phyloP scores from a whole-genome alignment of 2,329 filamentous ascomycete genomes.

The Pseudohalonectria lignicola region DNA sequence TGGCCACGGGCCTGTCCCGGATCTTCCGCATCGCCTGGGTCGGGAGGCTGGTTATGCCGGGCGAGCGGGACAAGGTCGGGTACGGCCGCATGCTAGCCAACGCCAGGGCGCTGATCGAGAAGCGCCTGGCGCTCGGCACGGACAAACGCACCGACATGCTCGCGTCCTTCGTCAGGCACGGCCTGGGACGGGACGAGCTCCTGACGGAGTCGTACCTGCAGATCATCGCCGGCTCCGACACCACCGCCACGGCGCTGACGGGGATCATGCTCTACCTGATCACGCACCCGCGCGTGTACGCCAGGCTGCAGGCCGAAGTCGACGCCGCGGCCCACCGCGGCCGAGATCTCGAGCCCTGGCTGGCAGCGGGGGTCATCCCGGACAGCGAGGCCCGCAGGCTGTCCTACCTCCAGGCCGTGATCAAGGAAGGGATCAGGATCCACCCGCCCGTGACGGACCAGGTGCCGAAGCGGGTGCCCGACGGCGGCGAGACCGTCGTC shows the following conservation, averaged over 20 bases:
- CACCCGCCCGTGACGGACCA: conserved; percentile 16
- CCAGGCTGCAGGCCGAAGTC: conserved; percentile 8
- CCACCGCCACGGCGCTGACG: conserved; percentile 35
- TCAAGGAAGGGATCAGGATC: conserved; percentile 26
- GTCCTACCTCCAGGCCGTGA: conserved; percentile 24
- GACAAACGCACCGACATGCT: conserved; percentile 3
- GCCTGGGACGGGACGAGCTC: conserved; percentile 1
- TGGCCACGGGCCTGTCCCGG: neutral
- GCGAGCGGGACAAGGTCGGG: conserved; percentile 1
- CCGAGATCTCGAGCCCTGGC: neutral
- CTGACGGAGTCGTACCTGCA: neutral
- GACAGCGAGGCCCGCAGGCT: conserved; percentile 9
- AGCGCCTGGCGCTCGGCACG: neutral
- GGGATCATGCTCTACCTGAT: conserved; percentile 17
- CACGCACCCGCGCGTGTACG: conserved; percentile 5
- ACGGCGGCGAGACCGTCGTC: conserved; percentile 15
- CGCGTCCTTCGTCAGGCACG: conserved; percentile 2
- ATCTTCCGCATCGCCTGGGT: neutral
- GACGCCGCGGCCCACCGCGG: neutral
- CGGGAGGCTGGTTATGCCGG: neutral
- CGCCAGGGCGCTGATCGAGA: neutral
- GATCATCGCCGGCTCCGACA: conserved; percentile 35
- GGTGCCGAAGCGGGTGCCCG: conserved; percentile 14
- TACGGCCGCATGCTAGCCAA: neutral
- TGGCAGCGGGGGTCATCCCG: neutral